Percentiles rank a stretch among this genome's conserved stretches.
phyloP scores from a whole-genome alignment of 208 protist species.

The Trypanosoma congolense region DNA sequence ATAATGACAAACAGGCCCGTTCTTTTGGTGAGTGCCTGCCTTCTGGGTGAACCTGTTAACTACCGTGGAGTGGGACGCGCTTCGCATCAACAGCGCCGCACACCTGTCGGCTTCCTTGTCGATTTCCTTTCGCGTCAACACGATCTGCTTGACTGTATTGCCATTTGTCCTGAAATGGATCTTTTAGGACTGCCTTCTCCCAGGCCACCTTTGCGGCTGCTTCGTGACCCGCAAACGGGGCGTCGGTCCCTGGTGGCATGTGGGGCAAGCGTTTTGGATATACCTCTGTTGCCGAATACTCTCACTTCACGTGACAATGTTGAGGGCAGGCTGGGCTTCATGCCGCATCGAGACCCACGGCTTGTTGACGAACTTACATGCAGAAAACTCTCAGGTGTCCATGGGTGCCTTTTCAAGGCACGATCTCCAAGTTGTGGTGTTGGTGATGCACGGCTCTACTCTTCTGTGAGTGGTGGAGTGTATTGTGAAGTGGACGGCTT shows the following conservation, averaged over 20 bases:
- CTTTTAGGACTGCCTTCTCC: constrained; percentile 53
- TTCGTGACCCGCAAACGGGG: constrained; percentile 1
- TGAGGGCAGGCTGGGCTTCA: background rate
- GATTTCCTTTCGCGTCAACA: constrained; percentile 35
- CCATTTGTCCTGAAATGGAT: constrained; percentile 77
- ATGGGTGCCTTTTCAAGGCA: constrained; percentile 71
- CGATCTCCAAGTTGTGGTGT: constrained; percentile 81
- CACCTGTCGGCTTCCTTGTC: constrained; percentile 36
- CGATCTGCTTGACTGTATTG: constrained; percentile 36
- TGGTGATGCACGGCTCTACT: constrained; percentile 61
- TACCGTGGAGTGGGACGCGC: constrained; percentile 33
- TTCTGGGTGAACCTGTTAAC: constrained; percentile 49
- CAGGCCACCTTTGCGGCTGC: constrained; percentile 48
- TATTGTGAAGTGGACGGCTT: constrained; percentile 56
- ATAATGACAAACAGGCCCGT: constrained; percentile 10
- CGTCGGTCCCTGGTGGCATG: background rate
- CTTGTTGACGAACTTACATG: constrained; percentile 13
- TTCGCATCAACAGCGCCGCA: constrained; percentile 2
- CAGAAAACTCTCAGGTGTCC: constrained; percentile 16
- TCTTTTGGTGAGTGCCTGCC: constrained; percentile 67
- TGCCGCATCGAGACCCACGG: constrained; percentile 1
- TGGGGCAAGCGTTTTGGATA: no score
- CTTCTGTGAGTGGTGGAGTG: background rate
- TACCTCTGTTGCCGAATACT: background rate
- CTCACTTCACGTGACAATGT: background rate